Evolutionary conservation across 345 rosid species (phyloP), one percentile per base, ranked within the genome.

Genomic region (Eucalyptus guilfoylei): DNA sequence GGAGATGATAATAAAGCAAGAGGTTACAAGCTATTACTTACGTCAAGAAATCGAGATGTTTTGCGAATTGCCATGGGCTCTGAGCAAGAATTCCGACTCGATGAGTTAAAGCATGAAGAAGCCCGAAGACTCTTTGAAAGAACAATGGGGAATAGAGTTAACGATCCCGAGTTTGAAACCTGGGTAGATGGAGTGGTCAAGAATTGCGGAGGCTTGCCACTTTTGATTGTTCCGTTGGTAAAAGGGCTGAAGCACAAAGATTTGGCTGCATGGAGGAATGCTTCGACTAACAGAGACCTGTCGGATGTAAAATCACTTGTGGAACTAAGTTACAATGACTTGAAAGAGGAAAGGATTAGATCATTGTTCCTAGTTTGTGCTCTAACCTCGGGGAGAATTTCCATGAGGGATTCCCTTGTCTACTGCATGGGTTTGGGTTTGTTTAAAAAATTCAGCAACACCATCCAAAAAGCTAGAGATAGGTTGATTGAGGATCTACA

Each of bases 11-110:
- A 89, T 34, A 86, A 69, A 45, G 89, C 54, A 49, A 89, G 40
- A 64, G 76, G 76, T 21, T 64, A 91, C 89, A 94, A 91, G 48
- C 2, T 93, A 28, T 34, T 93, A 28, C 2, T 94, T n/a, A 91
- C 93, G 1, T 90, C 94, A 1, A 90, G 91, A 72, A 15, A 9
- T 0, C 49, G 2, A 32, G 37, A 81, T 45, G 86, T 94, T 15
- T 44, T 92, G 49, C 3, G 2, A 49, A 37, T 15, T 8, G 88
- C 49, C n/a, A 90, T 90, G 94, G 54, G 80, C 13, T 30, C 13
- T n/a, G 55, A 87, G 2, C 88, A 7, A 30, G 28, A 14, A 8
- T 26, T 92, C 44, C 14, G 7, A 34, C 85, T 92, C n/a, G 37
- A 85, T 42, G 30, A 23, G 62, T 80, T 92, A 17, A 5, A 37